Conservation (phyloP, 371 early-diverging fungal genomes). For the Phascolomyces articulosus region DNA sequence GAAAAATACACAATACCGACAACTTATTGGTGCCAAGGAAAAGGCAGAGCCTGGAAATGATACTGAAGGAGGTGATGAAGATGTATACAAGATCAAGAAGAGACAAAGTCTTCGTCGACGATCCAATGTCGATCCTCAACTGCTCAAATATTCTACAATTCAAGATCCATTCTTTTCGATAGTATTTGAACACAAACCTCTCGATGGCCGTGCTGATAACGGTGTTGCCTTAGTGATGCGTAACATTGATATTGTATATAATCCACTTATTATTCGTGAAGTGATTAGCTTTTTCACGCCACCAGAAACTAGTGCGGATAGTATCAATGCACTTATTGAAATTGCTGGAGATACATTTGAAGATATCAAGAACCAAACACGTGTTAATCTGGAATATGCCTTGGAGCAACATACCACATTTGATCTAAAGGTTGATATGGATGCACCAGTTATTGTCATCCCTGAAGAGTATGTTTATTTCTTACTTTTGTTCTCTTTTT, state of each 20-base stretch:
- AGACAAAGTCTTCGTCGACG: slow-evolving; percentile 9
- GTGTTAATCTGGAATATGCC: slow-evolving; percentile 85
- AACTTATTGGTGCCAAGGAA: slow-evolving; percentile 82
- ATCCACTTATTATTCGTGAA: slow-evolving; percentile 76
- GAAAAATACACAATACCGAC: slow-evolving; percentile 75
- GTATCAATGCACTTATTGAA: slow-evolving; percentile 70
- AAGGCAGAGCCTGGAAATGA: slow-evolving; percentile 32
- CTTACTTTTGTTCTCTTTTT: background rate
- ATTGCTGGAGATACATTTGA: slow-evolving; percentile 92
- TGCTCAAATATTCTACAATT: slow-evolving; percentile 19
- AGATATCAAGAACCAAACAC: slow-evolving; percentile 88
- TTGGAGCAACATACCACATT: slow-evolving; percentile 88
- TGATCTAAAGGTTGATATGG: slow-evolving; percentile 92
- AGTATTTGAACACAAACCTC: slow-evolving; percentile 84
- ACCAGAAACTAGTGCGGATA: slow-evolving; percentile 78
- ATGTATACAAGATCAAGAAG: background rate
- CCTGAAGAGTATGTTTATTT: slow-evolving; percentile 71
- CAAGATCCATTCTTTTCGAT: slow-evolving; percentile 82
- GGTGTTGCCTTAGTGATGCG: slow-evolving; percentile 84
- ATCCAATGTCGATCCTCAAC: slow-evolving; percentile 24
- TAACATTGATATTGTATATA: slow-evolving; percentile 90
- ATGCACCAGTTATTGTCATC: slow-evolving; percentile 96
- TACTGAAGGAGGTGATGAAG: background rate
- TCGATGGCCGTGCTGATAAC: slow-evolving; percentile 89
- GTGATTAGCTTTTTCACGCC: slow-evolving; percentile 86